Conservation (phyloP, 176 grass and related monocot genomes). For the Otatea glauca region DNA sequence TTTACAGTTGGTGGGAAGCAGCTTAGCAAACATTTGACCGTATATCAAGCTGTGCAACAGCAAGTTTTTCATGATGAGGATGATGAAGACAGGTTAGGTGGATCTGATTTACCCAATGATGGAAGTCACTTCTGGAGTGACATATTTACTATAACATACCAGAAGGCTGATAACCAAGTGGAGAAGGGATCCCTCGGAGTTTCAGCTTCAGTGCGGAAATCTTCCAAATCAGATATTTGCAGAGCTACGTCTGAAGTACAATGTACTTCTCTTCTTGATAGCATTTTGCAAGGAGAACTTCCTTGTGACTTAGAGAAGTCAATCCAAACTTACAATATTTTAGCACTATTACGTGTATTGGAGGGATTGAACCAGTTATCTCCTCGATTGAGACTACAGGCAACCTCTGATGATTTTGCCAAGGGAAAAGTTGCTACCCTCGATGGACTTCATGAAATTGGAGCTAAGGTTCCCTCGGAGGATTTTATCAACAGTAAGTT, state of each 20-base stretch:
- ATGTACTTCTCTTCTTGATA: slow-evolving; percentile 65
- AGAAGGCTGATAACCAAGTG: slow-evolving; percentile 70
- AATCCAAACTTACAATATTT: slow-evolving; percentile 72
- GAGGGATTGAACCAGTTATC: slow-evolving; percentile 81
- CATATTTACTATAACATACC: slow-evolving; percentile 89
- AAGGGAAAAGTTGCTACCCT: slow-evolving; percentile 58
- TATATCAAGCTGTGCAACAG: slow-evolving; percentile 88
- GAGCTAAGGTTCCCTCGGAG: slow-evolving; percentile 57
- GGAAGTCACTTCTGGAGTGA: slow-evolving; percentile 78
- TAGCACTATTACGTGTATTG: slow-evolving; percentile 74
- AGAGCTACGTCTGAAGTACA: slow-evolving; percentile 37
- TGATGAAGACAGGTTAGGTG: slow-evolving; percentile 64
- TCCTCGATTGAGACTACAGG: slow-evolving; percentile 61
- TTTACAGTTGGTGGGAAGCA: slow-evolving; percentile 78
- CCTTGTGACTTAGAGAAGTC: slow-evolving; percentile 80
- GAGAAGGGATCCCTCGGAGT: slow-evolving; percentile 50
- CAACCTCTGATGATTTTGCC: slow-evolving; percentile 69
- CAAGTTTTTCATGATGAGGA: slow-evolving; percentile 71
- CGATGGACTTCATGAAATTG: slow-evolving; percentile 50
- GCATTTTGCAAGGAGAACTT: slow-evolving; percentile 82
- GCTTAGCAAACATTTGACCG: slow-evolving; percentile 79
- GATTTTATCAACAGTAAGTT: slow-evolving; percentile 88
- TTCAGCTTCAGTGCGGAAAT: slow-evolving; percentile 50
- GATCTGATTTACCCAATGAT: slow-evolving; percentile 69
- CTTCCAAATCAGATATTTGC: slow-evolving; percentile 58